Percentiles rank a stretch among this genome's conserved stretches.
These are phyloP conservation scores for Posidonia australis DNA, from an alignment of 106 monocot species.

Conservation along the genomic window DNA sequence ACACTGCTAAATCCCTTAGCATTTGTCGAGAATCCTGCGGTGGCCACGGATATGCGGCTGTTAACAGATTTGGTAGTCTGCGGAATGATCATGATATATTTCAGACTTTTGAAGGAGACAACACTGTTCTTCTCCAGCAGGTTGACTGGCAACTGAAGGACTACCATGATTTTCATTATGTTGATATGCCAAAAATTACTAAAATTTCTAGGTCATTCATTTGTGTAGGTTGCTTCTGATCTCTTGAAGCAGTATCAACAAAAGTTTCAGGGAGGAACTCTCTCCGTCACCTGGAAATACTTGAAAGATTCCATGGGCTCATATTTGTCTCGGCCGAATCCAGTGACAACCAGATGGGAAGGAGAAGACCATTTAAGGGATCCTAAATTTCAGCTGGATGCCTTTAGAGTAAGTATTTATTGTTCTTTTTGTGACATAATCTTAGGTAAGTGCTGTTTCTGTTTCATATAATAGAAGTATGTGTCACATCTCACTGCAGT, in stretches of 20 bases:
- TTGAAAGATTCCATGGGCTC: conserved; percentile 83
- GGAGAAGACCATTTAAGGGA: conserved; percentile 81
- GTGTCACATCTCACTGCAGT: conserved; percentile 25
- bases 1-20: conserved; percentile 81
- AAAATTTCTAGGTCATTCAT: neutral
- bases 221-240: conserved; percentile 70
- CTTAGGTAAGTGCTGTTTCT: neutral
- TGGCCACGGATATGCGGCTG: conserved; percentile 98
- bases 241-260: conserved; percentile 85
- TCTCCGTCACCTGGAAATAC: conserved; percentile 83
- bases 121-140: conserved; percentile 98
- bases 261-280: conserved; percentile 78
- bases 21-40: conserved; percentile 87
- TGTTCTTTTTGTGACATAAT: neutral
- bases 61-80: conserved; percentile 71
- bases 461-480: neutral
- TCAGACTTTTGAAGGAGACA: conserved; percentile 98
- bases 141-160: conserved; percentile 8
- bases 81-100: conserved; percentile 97
- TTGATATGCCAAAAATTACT: neutral
- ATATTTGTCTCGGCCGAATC: conserved; percentile 78
- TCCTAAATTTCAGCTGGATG: conserved; percentile 92
- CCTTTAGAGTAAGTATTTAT: conserved; percentile 58
- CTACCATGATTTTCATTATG: neutral
- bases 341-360: conserved; percentile 83